Evolutionary conservation across 192 early-diverging fungal species (phyloP).

Genomic region (Lunasporangiospora selenospora): DNA sequence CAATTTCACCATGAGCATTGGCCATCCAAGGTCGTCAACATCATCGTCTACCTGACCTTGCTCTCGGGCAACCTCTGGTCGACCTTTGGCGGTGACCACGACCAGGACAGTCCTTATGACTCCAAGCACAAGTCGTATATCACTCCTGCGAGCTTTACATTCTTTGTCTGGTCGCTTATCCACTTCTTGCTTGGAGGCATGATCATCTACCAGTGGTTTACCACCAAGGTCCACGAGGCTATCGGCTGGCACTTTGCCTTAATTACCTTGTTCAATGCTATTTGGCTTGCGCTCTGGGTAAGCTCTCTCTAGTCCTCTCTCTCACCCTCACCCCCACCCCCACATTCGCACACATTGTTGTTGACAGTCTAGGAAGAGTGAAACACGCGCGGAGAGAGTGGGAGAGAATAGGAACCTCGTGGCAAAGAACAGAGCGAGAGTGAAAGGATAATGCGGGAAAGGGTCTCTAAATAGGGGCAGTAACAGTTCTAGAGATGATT

Average conservation of each 20-base stretch:
- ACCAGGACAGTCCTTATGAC: conserved; percentile 27
- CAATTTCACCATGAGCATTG: conserved; percentile 38
- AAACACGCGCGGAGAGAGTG: too few relatives aligned
- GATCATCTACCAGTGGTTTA: conserved; percentile 67
- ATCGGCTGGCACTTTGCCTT: conserved; percentile 67
- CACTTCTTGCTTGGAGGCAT: conserved; percentile 70
- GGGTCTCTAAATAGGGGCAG: too few relatives aligned
- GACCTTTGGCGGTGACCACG: conserved; percentile 30
- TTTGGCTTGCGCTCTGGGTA: conserved; percentile 70
- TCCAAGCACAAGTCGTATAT: conserved; percentile 62
- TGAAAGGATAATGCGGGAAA: too few relatives aligned
- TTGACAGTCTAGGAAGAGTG: too few relatives aligned
- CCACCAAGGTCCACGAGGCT: conserved; percentile 61
- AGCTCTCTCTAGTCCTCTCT: too few relatives aligned
- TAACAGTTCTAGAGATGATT: too few relatives aligned
- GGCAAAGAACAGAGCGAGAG: too few relatives aligned
- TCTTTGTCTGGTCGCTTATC: conserved; percentile 68
- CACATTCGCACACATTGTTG: too few relatives aligned
- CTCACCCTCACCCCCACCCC: too few relatives aligned
- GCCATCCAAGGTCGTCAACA: conserved; percentile 43
- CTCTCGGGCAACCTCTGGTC: conserved; percentile 38
- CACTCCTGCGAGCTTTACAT: conserved; percentile 68
- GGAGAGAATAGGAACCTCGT: too few relatives aligned
- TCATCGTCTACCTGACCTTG: conserved; percentile 35
- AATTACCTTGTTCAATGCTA: conserved; percentile 58